phyloP scores from a whole-genome alignment of 495 filamentous ascomycete species.

The Hypoxylon intermedium region DNA sequence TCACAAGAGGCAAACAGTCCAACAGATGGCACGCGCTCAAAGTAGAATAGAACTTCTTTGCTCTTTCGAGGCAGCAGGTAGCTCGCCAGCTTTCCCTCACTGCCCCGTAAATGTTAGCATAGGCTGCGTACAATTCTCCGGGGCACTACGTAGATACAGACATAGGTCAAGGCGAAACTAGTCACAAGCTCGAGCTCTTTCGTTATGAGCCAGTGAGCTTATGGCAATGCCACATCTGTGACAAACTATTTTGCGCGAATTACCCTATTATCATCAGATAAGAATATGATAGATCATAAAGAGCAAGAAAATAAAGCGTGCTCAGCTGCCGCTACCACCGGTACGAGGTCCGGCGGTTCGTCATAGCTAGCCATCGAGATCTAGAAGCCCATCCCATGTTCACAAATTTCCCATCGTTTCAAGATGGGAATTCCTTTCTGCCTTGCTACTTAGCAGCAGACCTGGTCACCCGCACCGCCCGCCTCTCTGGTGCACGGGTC shows the following conservation, averaged over 20 bases:
- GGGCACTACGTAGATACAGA: neutral
- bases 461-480: neutral
- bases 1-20: no score
- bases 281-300: conserved; percentile 2
- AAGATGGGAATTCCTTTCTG: conserved; percentile 27
- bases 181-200: conserved; percentile 15
- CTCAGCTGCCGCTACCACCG: neutral
- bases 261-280: conserved; percentile 8
- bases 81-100: neutral
- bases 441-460: neutral
- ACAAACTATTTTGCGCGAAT: conserved; percentile 6
- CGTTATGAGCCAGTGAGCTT: conserved; percentile 24
- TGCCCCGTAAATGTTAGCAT: neutral
- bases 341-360: neutral
- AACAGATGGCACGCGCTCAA: no score
- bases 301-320: conserved; percentile 4
- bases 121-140: neutral
- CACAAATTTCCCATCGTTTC: conserved; percentile 29
- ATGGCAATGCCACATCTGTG: conserved; percentile 11
- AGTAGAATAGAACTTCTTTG: no score
- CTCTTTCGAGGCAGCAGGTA: neutral
- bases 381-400: conserved; percentile 15
- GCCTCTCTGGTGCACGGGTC: no score
- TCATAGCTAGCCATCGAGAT: conserved; percentile 28
- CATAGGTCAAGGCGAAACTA: conserved; percentile 12